Conservation (phyloP, 2,329 filamentous ascomycete species). For the Aspergillus carbonarius region DNA sequence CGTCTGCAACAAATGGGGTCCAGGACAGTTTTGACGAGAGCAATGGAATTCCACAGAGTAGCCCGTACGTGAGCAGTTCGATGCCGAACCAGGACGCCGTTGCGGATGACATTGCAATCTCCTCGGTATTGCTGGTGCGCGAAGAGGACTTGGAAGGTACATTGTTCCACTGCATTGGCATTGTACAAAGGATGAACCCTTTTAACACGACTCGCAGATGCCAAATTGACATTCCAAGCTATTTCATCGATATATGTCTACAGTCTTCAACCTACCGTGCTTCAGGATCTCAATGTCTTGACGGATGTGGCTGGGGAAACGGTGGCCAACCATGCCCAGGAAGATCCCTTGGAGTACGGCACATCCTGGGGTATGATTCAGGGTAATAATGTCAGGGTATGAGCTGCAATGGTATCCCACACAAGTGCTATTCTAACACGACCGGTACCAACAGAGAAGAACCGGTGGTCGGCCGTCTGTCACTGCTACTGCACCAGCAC, state of each 20-base stretch:
- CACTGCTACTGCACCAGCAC: conserved; percentile 27
- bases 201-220: conserved; percentile 48
- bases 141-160: conserved; percentile 72
- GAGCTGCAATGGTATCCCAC: conserved; percentile 19
- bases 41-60: conserved; percentile 62
- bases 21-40: conserved; percentile 55
- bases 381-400: conserved; percentile 65
- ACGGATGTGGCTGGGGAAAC: conserved; percentile 68
- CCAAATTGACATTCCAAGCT: conserved; percentile 67
- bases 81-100: conserved; percentile 54
- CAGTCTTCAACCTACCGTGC: conserved; percentile 69
- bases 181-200: background rate
- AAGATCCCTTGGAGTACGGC: conserved; percentile 60
- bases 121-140: conserved; percentile 64
- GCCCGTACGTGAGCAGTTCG: conserved; percentile 67
- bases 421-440: background rate
- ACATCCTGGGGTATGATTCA: conserved; percentile 71
- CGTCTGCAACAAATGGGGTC: conserved; percentile 37
- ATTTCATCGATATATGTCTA: conserved; percentile 83
- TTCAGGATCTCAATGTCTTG: conserved; percentile 71
- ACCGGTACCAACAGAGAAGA: conserved; percentile 42
- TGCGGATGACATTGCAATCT: conserved; percentile 54
- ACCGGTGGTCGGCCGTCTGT: conserved; percentile 44
- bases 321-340: conserved; percentile 53
- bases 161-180: conserved; percentile 9